These are phyloP conservation scores for Favolaschia claudopus DNA, from an alignment of 768 basidiomycete genomes.

Conservation along the genomic window DNA sequence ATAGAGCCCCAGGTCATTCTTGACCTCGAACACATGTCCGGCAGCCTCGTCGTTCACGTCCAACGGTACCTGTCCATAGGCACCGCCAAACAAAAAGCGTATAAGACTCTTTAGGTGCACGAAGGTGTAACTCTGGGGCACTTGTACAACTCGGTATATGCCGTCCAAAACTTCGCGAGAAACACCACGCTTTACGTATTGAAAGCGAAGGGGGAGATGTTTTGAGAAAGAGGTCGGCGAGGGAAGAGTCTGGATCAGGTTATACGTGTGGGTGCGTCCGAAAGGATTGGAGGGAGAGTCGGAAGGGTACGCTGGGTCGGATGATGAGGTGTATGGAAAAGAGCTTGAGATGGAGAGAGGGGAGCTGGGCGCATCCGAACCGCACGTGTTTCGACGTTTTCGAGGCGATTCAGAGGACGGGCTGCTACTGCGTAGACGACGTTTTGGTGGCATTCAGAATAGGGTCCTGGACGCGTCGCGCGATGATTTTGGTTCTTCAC, in stretches of 20 bases:
- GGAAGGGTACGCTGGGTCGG: conserved; percentile 56
- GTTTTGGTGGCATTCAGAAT: conserved; percentile 22
- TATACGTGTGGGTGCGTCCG: conserved; percentile 58
- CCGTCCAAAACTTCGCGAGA: conserved; percentile 47
- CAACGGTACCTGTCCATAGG: conserved; percentile 19
- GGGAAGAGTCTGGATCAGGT: conserved; percentile 48
- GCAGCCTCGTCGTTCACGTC: conserved; percentile 26
- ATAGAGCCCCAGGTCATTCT: conserved; percentile 53
- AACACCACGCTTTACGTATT: conserved; percentile 20
- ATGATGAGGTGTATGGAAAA: conserved; percentile 12
- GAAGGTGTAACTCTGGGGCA: conserved; percentile 76
- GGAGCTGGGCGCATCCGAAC: conserved; percentile 4
- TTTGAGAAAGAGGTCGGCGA: conserved; percentile 58
- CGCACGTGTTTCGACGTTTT: conserved; percentile 13
- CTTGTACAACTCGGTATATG: conserved; percentile 70
- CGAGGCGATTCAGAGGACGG: conserved; percentile 11
- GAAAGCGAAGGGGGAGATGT: conserved; percentile 62
- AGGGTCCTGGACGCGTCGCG: too few relatives aligned
- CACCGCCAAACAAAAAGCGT: conserved; percentile 62
- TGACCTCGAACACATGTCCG: conserved; percentile 67
- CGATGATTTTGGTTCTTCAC: too few relatives aligned
- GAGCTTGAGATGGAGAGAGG: background rate
- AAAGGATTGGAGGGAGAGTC: conserved; percentile 81
- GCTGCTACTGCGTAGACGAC: conserved; percentile 1
- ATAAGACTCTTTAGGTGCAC: conserved; percentile 69